Base-by-base conservation (phyloP, 495 filamentous ascomycete species). In the Glonium stellatum region DNA sequence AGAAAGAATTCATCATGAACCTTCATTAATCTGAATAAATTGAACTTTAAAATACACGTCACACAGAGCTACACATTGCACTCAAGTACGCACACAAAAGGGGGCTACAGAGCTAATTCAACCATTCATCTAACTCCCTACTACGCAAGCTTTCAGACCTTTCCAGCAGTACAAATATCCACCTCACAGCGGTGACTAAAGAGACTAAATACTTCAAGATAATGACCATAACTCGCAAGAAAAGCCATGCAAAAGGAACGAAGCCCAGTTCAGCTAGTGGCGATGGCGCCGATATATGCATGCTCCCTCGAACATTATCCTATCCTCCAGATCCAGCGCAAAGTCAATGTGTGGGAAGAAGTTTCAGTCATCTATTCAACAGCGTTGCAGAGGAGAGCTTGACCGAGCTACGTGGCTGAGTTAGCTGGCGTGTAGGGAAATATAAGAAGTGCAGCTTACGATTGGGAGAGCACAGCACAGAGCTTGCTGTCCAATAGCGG, bases 401-500 rank as follows among this genome's bases (percentile, higher is more conserved):
- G 65, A 55, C 65, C 65, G 22, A 68, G 56, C 53, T 55, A 31
- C 36, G 6, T 9, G 18, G 18, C n/a, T 36, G 25, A 19, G 19
- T 21, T 23, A 5, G 31, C 19, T 10, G 39, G 8, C 1, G 37
- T 8, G 15, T 37, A 23, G 18, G 25, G 10, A 52, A 13, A 21
- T 15, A 52, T 15, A 31, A 0, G 5, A 19, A 31, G 12, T 34
- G 25, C 34, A 10, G 39, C 53, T 39, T 55, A 55, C 53, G 46
- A 69, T 55, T 41, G 70, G 70, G 21, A 75, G 54, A 15, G 65
- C 15, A 58, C 73, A 75, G 69, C 73, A 75, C 68, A 71, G 69
- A 50, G 70, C 68, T 58, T 73, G 71, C 64, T 75, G 72, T 42
- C 73, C 73, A 23, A 62, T 59, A 37, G 47, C 21, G 36, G 71